Evolutionary conservation across 2,329 filamentous ascomycete genomes (phyloP), one percentile per base, ranked within the genome.

Genomic region (Colletotrichum truncatum): DNA sequence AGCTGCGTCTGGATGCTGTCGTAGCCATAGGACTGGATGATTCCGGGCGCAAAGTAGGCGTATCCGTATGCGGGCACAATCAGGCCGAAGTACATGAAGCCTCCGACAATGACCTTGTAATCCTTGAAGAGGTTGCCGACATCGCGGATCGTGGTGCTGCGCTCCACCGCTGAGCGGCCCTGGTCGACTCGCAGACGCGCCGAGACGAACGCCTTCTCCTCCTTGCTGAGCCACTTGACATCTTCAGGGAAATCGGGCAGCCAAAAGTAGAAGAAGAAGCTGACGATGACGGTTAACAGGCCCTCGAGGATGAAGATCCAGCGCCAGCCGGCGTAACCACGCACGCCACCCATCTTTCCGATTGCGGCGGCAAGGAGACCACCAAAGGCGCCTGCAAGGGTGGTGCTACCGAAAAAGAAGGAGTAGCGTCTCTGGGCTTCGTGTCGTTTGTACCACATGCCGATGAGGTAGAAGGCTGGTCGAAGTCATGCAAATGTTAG

Each of bases 371-470:
- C 52, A 68, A 70, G 18, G 69, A 77, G 48, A 36, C 66, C 68
- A 38, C 60, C 51, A 58, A 76, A 63, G 59, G 70, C 59, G 69
- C 68, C 39, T 68, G 75, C 66, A 67, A 76, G 66, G 51, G 90
- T 92, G 1, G 92, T 94, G 26, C 86, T 93, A 73, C 87, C 90
- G 83, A 98, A 98, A 84, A 98, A 98, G 82, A 98, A 94, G 14
- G 90, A 92, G 80, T 94, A 98, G 28, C 96, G 89, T 73, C 93
- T 93, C 78, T 98, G 95, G 2, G 94, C 93, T 79, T 98, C 96
- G 45, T 84, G 84, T 65, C 95, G 89, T 65, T 90, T 89, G 72
- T 98, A 99, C 94, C 92, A 97, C 90, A 95, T 95, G 63, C 92
- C 89, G 67, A 94, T 89, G 7, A 94, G 80, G 73, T 94, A 92